phyloP scores from a whole-genome alignment of 1,284 basidiomycete genomes.

The Fistulinella staudtii region DNA sequence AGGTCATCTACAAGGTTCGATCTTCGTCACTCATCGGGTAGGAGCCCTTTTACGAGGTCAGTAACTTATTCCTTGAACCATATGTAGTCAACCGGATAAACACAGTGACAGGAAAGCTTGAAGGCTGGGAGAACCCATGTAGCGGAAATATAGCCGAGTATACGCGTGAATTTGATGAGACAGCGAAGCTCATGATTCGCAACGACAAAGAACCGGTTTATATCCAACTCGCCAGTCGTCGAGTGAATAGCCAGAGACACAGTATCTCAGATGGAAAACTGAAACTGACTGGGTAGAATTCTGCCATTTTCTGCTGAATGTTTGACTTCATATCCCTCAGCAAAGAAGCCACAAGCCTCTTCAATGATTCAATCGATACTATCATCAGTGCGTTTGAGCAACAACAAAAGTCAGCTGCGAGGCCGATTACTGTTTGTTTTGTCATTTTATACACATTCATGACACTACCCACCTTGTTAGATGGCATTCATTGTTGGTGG shows the following conservation, averaged over 20 bases:
- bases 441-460: background rate
- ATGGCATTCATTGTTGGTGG: constrained; percentile 37
- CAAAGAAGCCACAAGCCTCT: constrained; percentile 43
- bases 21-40: constrained; percentile 40
- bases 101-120: constrained; percentile 32
- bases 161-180: constrained; percentile 10
- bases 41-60: constrained; percentile 24
- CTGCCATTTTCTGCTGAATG: constrained; percentile 14
- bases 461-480: background rate
- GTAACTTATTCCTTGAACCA: constrained; percentile 22
- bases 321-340: constrained; percentile 25
- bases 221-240: constrained; percentile 5
- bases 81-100: background rate
- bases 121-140: constrained; percentile 20
- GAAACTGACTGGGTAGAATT: constrained; percentile 13
- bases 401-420: constrained; percentile 24
- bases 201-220: constrained; percentile 11
- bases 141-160: constrained; percentile 14
- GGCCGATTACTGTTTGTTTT: constrained; percentile 27
- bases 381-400: constrained; percentile 29
- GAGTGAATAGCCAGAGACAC: background rate
- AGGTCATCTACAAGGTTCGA: constrained; percentile 22
- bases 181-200: constrained; percentile 6
- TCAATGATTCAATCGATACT: constrained; percentile 34
- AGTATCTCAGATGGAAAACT: constrained; percentile 7